Conservation (phyloP, 2,329 filamentous ascomycete genomes). For the Colletotrichum australisinense region DNA sequence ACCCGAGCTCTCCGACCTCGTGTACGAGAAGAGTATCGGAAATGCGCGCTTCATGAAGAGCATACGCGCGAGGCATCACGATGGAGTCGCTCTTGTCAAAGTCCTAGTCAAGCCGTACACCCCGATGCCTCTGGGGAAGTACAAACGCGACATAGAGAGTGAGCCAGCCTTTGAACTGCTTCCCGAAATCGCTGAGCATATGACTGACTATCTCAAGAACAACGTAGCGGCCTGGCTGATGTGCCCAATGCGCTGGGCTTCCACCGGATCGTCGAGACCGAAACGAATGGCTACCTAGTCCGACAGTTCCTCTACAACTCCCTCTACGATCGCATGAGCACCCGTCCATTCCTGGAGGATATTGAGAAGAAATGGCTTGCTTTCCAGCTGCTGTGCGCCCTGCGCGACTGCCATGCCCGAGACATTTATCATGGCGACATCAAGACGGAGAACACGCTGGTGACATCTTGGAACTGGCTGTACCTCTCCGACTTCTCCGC, state of each 20-base stretch:
- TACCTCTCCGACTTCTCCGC: slow-evolving; percentile 98
- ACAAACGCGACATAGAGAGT: slow-evolving; percentile 83
- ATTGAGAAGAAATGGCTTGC: slow-evolving; percentile 99
- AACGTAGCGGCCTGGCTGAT: slow-evolving; percentile 81
- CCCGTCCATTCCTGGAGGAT: slow-evolving; percentile 93
- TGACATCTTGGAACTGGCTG: slow-evolving; percentile 99
- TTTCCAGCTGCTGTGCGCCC: slow-evolving; percentile 91
- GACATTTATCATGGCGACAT: slow-evolving; percentile 98
- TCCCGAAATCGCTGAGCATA: neutral
- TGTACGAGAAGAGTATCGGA: slow-evolving; percentile 92
- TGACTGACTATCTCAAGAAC: slow-evolving; percentile 62
- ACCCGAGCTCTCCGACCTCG: slow-evolving; percentile 88
- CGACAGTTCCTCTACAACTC: slow-evolving; percentile 97
- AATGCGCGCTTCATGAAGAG: slow-evolving; percentile 97
- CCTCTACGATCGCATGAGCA: slow-evolving; percentile 96
- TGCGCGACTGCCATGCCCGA: slow-evolving; percentile 89
- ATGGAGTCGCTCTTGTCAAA: slow-evolving; percentile 94
- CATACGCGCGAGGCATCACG: slow-evolving; percentile 87
- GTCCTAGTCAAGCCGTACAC: slow-evolving; percentile 93
- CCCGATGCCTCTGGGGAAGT: slow-evolving; percentile 81
- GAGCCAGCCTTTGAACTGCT: neutral
- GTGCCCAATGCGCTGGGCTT: slow-evolving; percentile 93
- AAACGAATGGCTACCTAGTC: slow-evolving; percentile 90
- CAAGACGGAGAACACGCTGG: slow-evolving; percentile 96
- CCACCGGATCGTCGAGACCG: slow-evolving; percentile 91